phyloP scores from a whole-genome alignment of 371 early-diverging fungal genomes.

The Dinochytrium kinnereticum region DNA sequence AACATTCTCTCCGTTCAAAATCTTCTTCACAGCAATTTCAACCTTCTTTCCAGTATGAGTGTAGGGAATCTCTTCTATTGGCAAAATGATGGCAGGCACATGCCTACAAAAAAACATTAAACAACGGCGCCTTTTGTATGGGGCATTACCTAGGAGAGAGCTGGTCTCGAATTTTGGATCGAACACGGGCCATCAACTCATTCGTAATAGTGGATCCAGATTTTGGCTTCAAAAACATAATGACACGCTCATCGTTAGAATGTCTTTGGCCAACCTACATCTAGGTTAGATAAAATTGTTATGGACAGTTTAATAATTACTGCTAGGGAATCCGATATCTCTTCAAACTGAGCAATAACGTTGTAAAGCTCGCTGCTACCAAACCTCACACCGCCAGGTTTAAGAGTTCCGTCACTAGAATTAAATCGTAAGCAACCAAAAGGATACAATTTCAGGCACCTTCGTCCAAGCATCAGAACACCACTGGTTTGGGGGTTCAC shows the following conservation, averaged over 20 bases:
- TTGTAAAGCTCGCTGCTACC: slow-evolving; percentile 96
- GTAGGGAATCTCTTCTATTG: slow-evolving; percentile 89
- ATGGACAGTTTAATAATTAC: slow-evolving; percentile 46
- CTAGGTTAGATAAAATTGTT: background rate
- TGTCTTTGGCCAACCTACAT: slow-evolving; percentile 82
- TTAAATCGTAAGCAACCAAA: background rate
- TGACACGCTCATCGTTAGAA: slow-evolving; percentile 88
- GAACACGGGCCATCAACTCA: slow-evolving; percentile 67
- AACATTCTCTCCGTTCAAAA: slow-evolving; percentile 80
- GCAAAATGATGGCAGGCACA: slow-evolving; percentile 88
- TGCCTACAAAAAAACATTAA: slow-evolving; percentile 63
- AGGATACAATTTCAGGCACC: slow-evolving; percentile 31
- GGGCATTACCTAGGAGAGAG: slow-evolving; percentile 73
- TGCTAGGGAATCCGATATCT: slow-evolving; percentile 73
- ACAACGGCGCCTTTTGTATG: too few species aligned
- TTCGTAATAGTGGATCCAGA: slow-evolving; percentile 60
- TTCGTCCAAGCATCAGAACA: slow-evolving; percentile 93
- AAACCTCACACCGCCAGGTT: slow-evolving; percentile 94
- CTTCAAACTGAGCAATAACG: slow-evolving; percentile 70
- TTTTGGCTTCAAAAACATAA: slow-evolving; percentile 86
- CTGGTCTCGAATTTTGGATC: slow-evolving; percentile 77
- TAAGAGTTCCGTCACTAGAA: slow-evolving; percentile 88
- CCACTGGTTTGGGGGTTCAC: slow-evolving; percentile 87
- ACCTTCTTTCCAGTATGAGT: slow-evolving; percentile 97
- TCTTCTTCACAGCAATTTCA: slow-evolving; percentile 94